Conservation (phyloP, 169 alveolate genomes). For the Cryptosporidium ubiquitum region DNA sequence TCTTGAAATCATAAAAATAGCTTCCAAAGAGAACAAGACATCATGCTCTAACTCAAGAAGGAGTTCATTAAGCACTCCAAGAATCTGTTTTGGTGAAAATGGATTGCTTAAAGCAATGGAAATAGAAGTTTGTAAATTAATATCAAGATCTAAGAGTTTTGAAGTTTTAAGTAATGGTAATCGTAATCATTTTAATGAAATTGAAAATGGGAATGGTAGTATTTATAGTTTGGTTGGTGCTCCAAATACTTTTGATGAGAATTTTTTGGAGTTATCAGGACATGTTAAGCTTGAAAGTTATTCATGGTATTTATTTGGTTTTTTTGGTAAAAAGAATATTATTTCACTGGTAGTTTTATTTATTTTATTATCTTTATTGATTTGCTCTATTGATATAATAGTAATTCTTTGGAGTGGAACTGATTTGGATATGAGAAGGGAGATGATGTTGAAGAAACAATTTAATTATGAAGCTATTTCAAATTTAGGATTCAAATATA, state of each 20-base stretch:
- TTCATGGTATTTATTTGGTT: slow-evolving; percentile 32
- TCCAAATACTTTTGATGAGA: background rate
- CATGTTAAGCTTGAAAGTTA: slow-evolving; percentile 64
- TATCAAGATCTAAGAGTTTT: background rate
- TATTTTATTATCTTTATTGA: background rate
- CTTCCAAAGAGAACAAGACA: background rate
- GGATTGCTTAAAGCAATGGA: slow-evolving; percentile 30
- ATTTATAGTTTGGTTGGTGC: background rate
- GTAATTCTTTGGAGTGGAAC: slow-evolving; percentile 68
- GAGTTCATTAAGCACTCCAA: slow-evolving; percentile 9
- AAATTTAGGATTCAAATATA: slow-evolving; percentile 18
- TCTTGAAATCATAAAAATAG: background rate
- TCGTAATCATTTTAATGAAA: background rate
- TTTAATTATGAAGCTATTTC: slow-evolving; percentile 6
- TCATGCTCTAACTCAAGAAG: slow-evolving; percentile 10
- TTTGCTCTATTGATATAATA: slow-evolving; percentile 3
- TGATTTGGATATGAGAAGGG: slow-evolving; percentile 55
- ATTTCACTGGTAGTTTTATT: background rate
- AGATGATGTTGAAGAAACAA: slow-evolving; percentile 21
- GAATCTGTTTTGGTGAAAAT: slow-evolving; percentile 21
- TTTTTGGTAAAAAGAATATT: slow-evolving; percentile 48
- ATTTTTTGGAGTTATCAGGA: slow-evolving; percentile 51
- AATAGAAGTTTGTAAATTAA: slow-evolving; percentile 8
- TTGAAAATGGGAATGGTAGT: background rate
- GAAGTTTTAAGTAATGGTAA: background rate